Conservation (phyloP, 768 basidiomycete species). For the Tremella yokohamensis region DNA sequence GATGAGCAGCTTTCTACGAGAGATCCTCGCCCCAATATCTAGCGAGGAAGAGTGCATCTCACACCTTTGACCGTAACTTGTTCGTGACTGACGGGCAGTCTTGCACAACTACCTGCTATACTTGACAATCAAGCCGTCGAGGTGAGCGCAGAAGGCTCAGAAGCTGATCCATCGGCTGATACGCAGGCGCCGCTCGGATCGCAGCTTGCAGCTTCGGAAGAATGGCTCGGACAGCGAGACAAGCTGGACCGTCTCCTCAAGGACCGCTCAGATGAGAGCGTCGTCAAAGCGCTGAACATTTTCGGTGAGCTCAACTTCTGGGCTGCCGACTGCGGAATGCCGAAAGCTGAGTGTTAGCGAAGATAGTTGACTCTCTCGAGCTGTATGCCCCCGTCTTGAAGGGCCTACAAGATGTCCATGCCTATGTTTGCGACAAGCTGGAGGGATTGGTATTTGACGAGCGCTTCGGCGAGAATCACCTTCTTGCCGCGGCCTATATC, state of each 20-base stretch:
- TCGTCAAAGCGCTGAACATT: conserved; percentile 23
- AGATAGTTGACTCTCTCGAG: conserved; percentile 39
- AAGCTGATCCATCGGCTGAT: not conserved
- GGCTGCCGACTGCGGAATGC: not conserved
- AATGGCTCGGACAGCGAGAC: conserved; percentile 25
- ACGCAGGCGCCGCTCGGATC: conserved; percentile 24
- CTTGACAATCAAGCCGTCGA: conserved; percentile 33
- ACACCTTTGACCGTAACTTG: not conserved
- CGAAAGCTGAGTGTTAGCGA: conserved; percentile 18
- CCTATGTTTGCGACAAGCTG: conserved; percentile 29
- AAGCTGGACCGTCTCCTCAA: conserved; percentile 18
- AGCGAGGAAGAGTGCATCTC: conserved; percentile 29
- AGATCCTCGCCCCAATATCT: conserved; percentile 15
- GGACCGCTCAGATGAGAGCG: conserved; percentile 17
- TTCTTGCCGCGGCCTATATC: conserved; percentile 27
- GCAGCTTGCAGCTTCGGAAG: conserved; percentile 17
- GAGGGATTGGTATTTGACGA: conserved; percentile 32
- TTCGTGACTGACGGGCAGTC: conserved; percentile 4
- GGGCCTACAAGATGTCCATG: conserved; percentile 36
- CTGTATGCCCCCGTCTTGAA: conserved; percentile 33
- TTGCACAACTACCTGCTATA: conserved; percentile 25
- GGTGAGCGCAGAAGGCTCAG: conserved; percentile 11
- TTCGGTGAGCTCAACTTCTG: conserved; percentile 24
- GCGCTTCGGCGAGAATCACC: conserved; percentile 9
- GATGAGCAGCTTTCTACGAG: conserved; percentile 17